Base-by-base conservation (phyloP, 179 eudicot species). In the Patellifolia procumbens region DNA sequence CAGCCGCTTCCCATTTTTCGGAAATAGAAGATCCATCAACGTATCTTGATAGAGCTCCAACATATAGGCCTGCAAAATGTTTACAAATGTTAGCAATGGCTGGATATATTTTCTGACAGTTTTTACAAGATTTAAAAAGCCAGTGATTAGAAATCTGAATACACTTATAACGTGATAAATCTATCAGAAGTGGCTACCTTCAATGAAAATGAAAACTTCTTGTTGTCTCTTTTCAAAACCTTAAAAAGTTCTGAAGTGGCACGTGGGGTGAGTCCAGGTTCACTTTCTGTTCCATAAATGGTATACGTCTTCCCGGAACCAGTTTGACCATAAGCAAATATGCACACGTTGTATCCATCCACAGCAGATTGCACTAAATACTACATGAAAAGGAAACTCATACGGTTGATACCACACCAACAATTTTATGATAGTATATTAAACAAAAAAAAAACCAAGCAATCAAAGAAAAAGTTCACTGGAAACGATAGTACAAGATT, bases 321-420 rank as follows among this genome's bases (percentile, higher is more conserved):
- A 79, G 99, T 96, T 90, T 96, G 99, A 17, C 99, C 99, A 81
- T 96, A 96, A 49, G 99, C 99, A 88, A 96, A 96, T 78, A 96
- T 94, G 86, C 99, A 96, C 2, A 96, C 99, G 74, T 96, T 96
- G 51, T 86, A 96, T 56, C 99, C 99, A 80, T 96, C 99, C 11
- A 91, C 92, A 51, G 98, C 98, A 63, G 99, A 96, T 82, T 96
- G 99, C 73, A 96, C 97, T 86, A 96, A 75, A 82, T 93, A 96
- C 99, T 96, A 91, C 87, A 85, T 32, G 67, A 35, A 66, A 72
- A 67, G 26, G 0, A 34, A 69, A 19, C 26, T 31, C 13, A 16
- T 10, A 39, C 9, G 62, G 46, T 20, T 46, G 53, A 49, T 59
- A 31, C 10, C 43, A 70, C 29, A 70, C 16, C 39, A 52, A 62